Percentiles rank a stretch among this genome's conserved stretches.
Conservation (phyloP, 495 filamentous ascomycete genomes). For the Aspergillus ellipticus region DNA sequence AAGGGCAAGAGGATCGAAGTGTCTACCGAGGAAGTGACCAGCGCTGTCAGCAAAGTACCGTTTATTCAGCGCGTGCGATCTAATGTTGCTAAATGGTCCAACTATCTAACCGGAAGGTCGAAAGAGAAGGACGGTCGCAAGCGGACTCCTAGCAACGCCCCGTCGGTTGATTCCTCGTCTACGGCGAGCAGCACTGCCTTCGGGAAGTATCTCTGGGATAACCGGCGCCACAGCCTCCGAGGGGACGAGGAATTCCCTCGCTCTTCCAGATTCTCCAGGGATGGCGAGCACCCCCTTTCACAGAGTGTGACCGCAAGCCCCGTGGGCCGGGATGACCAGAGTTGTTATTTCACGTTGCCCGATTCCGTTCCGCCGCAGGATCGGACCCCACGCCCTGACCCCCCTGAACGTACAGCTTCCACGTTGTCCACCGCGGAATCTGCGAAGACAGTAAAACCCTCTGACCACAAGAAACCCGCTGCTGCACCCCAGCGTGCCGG, state of each 20-base stretch:
- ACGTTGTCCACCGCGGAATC: slow-evolving; percentile 61
- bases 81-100: slow-evolving; percentile 54
- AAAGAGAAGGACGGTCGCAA: slow-evolving; percentile 53
- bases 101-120: slow-evolving; percentile 56
- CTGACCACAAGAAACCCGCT: slow-evolving; percentile 24
- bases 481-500: slow-evolving; percentile 37
- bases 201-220: slow-evolving; percentile 36
- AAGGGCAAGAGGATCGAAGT: slow-evolving; percentile 91
- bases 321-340: slow-evolving; percentile 39
- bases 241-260: slow-evolving; percentile 59
- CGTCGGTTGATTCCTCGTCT: slow-evolving; percentile 35
- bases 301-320: slow-evolving; percentile 78
- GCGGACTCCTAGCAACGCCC: slow-evolving; percentile 31
- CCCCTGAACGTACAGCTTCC: slow-evolving; percentile 50
- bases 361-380: slow-evolving; percentile 35
- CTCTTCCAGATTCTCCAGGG: slow-evolving; percentile 38
- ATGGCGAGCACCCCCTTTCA: slow-evolving; percentile 73
- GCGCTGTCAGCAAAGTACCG: slow-evolving; percentile 83
- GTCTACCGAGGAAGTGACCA: slow-evolving; percentile 81
- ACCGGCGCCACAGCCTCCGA: slow-evolving; percentile 65
- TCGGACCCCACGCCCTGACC: slow-evolving; percentile 39
- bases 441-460: slow-evolving; percentile 54
- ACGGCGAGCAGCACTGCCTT: slow-evolving; percentile 28
- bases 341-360: slow-evolving; percentile 42
- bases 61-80: slow-evolving; percentile 68